These are phyloP conservation scores for Dunaliella primolecta DNA, from an alignment of 139 green algal species.

Conservation along the genomic window DNA sequence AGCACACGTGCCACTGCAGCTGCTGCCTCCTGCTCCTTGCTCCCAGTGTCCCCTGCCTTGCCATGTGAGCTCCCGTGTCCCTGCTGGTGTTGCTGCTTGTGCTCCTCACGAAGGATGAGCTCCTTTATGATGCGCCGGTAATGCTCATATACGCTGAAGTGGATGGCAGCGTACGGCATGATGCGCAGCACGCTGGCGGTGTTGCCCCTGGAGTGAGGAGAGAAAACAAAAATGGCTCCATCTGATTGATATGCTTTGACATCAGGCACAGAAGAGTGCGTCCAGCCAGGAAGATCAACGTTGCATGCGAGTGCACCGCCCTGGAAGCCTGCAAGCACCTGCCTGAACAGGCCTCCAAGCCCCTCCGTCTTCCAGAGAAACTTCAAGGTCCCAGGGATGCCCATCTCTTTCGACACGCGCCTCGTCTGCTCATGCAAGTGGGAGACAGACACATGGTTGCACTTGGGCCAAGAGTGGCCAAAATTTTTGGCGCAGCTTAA, in stretches of 20 bases:
- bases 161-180: slow-evolving; percentile 86
- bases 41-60: neutral
- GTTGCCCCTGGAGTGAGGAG: slow-evolving; percentile 75
- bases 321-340: too few species aligned
- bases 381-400: slow-evolving; percentile 50
- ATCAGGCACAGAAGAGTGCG: too few species aligned
- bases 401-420: slow-evolving; percentile 21
- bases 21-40: slow-evolving; percentile 13
- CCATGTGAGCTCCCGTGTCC: neutral
- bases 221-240: too few species aligned
- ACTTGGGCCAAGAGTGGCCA: neutral
- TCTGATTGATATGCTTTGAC: too few species aligned
- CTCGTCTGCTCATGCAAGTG: slow-evolving; percentile 48
- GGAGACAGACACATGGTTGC: too few species aligned
- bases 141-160: slow-evolving; percentile 56
- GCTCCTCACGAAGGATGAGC: neutral
- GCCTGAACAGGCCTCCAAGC: slow-evolving; percentile 74
- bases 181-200: slow-evolving; percentile 81
- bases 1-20: neutral
- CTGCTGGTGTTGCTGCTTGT: slow-evolving; percentile 3
- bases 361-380: slow-evolving; percentile 64
- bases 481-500: too few species aligned
- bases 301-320: too few species aligned
- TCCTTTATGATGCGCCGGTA: neutral
- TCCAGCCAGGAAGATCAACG: too few species aligned